Base-by-base conservation (phyloP, 768 basidiomycete species). In the Mycena leptocephala region DNA sequence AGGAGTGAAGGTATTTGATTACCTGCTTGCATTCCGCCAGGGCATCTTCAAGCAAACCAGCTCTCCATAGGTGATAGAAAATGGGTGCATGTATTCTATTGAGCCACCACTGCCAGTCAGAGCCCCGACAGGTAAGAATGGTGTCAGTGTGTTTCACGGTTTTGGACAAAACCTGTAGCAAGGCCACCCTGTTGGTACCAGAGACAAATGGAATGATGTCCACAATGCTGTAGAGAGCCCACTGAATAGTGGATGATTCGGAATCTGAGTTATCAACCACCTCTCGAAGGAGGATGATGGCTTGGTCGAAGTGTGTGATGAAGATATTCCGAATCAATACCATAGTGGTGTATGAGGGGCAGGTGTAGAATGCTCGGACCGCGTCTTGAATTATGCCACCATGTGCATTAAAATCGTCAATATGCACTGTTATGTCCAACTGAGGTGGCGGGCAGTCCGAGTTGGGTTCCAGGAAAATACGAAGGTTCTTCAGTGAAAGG, bases 391-490 rank as follows among this genome's bases (percentile, higher is more conserved):
- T 35, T 28, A 59, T n/a, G 3, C 33, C 32, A 9, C 33, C 10
- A 11, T 59, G 9, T 20, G 10, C 33, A 2, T 10, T 4, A 6
- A 59, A 37, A 20, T 59, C 33, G 22, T 24, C n/a, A 2, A 33
- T 39, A n/a, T n/a, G n/a, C n/a, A n/a, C n/a, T n/a, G n/a, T n/a
- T n/a, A n/a, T n/a, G 10, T 51, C 46, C 56, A 73, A 2, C 8
- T 16, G 18, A 0, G 64, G 72, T 16, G 59, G 46, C 4, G 35
- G 48, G 8, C 33, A 28, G 3, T 41, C 9, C 18, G 18, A 48
- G 4, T 35, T n/a, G 14, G 66, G 61, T 46, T 74, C 66, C 18
- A 74, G 26, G 22, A 74, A 74, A 7, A 51, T 10, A 2, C 72
- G 65, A 3, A 74, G 10, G 9, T 48, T 10, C 16, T 37, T 6